Evolutionary conservation across 78 protist genomes (phyloP).

Genomic region (Dictyostelium purpureum): DNA sequence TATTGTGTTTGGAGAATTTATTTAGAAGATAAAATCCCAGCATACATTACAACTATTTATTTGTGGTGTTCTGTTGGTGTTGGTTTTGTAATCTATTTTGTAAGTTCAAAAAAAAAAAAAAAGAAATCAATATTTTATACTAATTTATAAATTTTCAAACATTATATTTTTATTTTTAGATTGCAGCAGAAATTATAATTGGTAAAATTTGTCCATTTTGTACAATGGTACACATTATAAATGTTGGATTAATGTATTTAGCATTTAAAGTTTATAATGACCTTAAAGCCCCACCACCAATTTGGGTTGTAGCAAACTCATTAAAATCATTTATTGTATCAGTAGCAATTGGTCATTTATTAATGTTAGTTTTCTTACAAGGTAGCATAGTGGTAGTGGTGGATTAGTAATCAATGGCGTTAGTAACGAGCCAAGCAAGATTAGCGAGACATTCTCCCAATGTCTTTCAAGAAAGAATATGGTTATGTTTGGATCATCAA

Average conservation of each 20-base stretch:
- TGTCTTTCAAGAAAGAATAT: slow-evolving; percentile 30
- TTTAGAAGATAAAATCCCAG: slow-evolving; percentile 14
- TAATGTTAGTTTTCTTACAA: background rate
- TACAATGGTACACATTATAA: slow-evolving; percentile 61
- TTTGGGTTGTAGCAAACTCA: background rate
- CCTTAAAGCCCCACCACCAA: slow-evolving; percentile 11
- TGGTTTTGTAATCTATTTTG: slow-evolving; percentile 72
- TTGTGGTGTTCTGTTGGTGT: slow-evolving; percentile 63
- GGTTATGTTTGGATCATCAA: slow-evolving; percentile 46
- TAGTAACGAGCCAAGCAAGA: background rate
- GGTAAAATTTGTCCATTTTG: slow-evolving; percentile 74
- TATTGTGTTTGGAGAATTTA: slow-evolving; percentile 8
- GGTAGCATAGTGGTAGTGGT: background rate
- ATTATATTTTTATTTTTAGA: background rate
- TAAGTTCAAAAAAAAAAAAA: background rate
- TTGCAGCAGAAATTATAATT: slow-evolving; percentile 61
- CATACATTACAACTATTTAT: slow-evolving; percentile 17
- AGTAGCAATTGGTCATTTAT: background rate
- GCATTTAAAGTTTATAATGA: slow-evolving; percentile 29
- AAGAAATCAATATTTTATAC: background rate
- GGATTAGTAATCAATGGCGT: background rate
- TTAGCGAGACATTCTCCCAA: slow-evolving; percentile 9
- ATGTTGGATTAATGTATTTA: slow-evolving; percentile 36
- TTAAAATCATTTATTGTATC: background rate
- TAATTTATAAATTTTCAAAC: background rate